These are phyloP conservation scores for Boletellus emodensis DNA, from an alignment of 768 basidiomycete species.

Conservation along the genomic window DNA sequence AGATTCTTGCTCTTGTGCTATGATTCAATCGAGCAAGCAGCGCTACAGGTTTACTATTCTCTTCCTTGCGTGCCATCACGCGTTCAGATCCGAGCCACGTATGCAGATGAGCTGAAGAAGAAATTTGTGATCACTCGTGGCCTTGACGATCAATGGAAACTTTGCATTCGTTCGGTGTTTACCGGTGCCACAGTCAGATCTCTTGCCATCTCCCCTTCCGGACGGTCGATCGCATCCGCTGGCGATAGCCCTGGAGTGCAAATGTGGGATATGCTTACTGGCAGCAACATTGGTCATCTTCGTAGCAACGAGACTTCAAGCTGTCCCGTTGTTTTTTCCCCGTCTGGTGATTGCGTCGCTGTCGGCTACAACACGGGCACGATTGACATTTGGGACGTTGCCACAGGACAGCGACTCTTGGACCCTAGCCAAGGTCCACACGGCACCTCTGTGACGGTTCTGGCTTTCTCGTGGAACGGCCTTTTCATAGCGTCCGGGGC, in stretches of 20 bases:
- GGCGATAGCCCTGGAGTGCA: slow-evolving; percentile 35
- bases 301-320: slow-evolving; percentile 1
- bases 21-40: slow-evolving; percentile 15
- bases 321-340: slow-evolving; percentile 17
- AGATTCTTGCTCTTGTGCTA: slow-evolving; percentile 19
- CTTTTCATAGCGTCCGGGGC: slow-evolving; percentile 14
- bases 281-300: slow-evolving; percentile 13
- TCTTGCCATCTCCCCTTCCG: slow-evolving; percentile 17
- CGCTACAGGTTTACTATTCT: slow-evolving; percentile 16
- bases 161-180: slow-evolving; percentile 12
- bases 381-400: slow-evolving; percentile 17
- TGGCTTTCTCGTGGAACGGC: slow-evolving; percentile 11
- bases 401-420: slow-evolving; percentile 13
- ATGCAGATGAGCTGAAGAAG: slow-evolving; percentile 5
- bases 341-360: slow-evolving; percentile 12
- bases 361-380: slow-evolving; percentile 10
- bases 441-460: slow-evolving; percentile 1
- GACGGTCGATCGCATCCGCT: slow-evolving; percentile 16
- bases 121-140: slow-evolving; percentile 10
- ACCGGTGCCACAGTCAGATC: slow-evolving; percentile 8
- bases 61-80: slow-evolving; percentile 9
- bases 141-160: slow-evolving; percentile 13
- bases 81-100: slow-evolving; percentile 9
- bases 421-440: background rate
- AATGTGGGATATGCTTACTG: slow-evolving; percentile 18